These are phyloP conservation scores for Saprolegnia diclina DNA, from an alignment of 352 stramenopile species.

Conservation along the genomic window DNA sequence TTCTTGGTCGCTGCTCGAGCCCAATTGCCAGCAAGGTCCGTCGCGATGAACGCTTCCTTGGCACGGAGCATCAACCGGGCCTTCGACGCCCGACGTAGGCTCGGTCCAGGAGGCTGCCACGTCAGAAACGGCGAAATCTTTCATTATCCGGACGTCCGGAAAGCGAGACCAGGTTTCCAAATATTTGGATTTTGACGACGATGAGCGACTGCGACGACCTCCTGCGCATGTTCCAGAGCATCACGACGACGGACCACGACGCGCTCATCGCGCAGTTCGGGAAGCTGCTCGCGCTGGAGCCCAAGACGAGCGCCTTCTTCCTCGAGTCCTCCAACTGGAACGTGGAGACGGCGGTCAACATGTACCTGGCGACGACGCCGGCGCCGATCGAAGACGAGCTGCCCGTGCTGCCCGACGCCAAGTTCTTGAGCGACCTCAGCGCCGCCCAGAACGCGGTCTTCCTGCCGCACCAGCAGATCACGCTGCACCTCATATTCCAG, in stretches of 20 bases:
- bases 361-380: constrained; percentile 55
- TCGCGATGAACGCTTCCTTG: too few relatives aligned
- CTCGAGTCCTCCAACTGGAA: constrained; percentile 87
- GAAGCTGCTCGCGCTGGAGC: constrained; percentile 62
- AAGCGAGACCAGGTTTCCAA: background rate
- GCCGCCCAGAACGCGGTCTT: constrained; percentile 21
- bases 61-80: too few relatives aligned
- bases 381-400: constrained; percentile 36
- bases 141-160: background rate
- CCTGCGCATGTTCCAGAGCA: constrained; percentile 84
- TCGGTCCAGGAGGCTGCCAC: background rate
- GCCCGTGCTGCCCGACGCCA: constrained; percentile 37
- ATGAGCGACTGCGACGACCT: constrained; percentile 47
- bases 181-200: constrained; percentile 26
- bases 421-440: constrained; percentile 24
- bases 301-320: constrained; percentile 70
- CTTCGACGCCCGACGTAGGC: background rate
- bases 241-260: constrained; percentile 79
- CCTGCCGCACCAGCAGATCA: constrained; percentile 22
- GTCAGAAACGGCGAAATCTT: background rate
- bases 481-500: constrained; percentile 45
- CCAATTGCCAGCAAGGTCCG: too few relatives aligned
- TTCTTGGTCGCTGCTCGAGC: too few relatives aligned
- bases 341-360: constrained; percentile 78
- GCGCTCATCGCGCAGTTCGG: constrained; percentile 81